Percentiles rank a stretch among this genome's conserved stretches.
Evolutionary conservation across 2,329 filamentous ascomycete species (phyloP).

Genomic region (Sclerotinia glacialis): DNA sequence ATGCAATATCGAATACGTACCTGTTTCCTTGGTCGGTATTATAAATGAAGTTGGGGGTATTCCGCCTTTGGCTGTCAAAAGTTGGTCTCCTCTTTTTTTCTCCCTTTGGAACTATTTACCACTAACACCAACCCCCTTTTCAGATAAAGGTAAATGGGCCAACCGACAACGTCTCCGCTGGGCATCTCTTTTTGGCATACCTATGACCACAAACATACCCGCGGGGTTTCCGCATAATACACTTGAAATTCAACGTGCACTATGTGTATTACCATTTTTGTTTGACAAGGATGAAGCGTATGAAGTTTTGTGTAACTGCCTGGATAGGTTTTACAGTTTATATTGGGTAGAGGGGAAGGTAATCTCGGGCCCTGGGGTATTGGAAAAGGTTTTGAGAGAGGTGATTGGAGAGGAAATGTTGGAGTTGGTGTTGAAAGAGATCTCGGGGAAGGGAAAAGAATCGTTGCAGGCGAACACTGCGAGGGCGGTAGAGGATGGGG

Average conservation of each 20-base stretch:
- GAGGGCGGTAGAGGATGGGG: background rate
- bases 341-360: background rate
- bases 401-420: background rate
- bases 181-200: conserved; percentile 38
- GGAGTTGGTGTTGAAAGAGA: background rate
- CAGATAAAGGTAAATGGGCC: conserved; percentile 61
- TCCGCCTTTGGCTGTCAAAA: conserved; percentile 55
- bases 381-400: background rate
- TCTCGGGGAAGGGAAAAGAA: background rate
- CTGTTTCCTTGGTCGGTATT: conserved; percentile 58
- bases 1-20: conserved; percentile 55
- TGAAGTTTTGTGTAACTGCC: background rate
- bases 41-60: conserved; percentile 55
- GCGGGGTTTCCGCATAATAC: background rate
- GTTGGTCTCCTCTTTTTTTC: conserved; percentile 38
- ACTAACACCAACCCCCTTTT: background rate
- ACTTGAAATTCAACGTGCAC: background rate
- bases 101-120: background rate
- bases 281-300: background rate
- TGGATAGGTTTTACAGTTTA: background rate
- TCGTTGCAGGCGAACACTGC: background rate
- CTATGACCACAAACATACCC: background rate
- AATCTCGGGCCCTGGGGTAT: background rate
- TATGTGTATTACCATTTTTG: background rate
- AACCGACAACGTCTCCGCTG: conserved; percentile 52